phyloP scores from a whole-genome alignment of 2,329 filamentous ascomycete species.

The Metarhizium album region DNA sequence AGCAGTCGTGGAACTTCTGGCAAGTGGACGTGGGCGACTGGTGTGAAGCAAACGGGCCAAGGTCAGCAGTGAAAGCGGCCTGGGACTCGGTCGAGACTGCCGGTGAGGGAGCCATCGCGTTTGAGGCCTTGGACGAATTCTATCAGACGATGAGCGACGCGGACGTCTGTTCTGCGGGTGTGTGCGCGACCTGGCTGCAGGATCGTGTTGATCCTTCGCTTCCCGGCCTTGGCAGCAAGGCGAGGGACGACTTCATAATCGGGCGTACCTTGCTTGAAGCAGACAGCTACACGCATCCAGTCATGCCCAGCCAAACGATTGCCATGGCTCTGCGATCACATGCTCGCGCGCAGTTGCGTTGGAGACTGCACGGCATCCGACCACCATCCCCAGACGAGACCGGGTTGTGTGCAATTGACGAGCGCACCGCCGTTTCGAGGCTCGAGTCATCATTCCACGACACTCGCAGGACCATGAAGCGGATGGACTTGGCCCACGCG shows the following conservation, averaged over 20 bases:
- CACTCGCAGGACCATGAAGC: conserved; percentile 23
- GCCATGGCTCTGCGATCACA: conserved; percentile 20
- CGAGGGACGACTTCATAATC: conserved; percentile 38
- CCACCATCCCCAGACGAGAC: neutral
- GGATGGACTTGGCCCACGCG: conserved; percentile 44
- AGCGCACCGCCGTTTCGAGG: conserved; percentile 20
- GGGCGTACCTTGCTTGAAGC: conserved; percentile 39
- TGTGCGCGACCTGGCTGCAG: conserved; percentile 33
- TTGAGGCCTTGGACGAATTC: conserved; percentile 44
- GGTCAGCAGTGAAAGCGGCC: conserved; percentile 22
- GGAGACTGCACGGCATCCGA: neutral
- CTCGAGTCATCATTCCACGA: conserved; percentile 28
- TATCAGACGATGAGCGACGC: conserved; percentile 52
- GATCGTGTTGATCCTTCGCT: conserved; percentile 51
- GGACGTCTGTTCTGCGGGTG: conserved; percentile 46
- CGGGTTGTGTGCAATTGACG: conserved; percentile 19
- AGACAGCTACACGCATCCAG: conserved; percentile 22
- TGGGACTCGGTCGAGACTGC: conserved; percentile 4
- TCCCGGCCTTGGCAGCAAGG: conserved; percentile 40
- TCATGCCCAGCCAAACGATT: conserved; percentile 14
- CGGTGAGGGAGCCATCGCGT: conserved; percentile 19
- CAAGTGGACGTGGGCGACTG: conserved; percentile 51
- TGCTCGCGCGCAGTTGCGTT: conserved; percentile 13
- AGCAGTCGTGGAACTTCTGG: conserved; percentile 60
- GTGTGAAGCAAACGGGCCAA: conserved; percentile 30